Base-by-base conservation (phyloP, 768 basidiomycete genomes). In the Lactifluus piperatus region DNA sequence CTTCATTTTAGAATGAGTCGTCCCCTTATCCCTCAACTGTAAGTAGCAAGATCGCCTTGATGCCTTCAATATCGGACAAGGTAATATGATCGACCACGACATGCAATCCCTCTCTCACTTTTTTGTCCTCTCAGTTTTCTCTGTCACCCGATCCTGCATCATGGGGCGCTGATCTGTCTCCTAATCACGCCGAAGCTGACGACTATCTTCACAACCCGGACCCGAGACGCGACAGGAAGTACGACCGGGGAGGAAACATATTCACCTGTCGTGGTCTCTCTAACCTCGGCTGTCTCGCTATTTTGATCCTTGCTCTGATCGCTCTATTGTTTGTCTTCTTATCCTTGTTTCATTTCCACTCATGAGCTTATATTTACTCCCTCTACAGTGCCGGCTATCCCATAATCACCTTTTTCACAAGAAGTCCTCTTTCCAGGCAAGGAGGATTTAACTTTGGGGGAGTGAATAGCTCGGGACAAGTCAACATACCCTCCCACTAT, bases 391-490 rank as follows among this genome's bases (percentile, higher is more conserved):
- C 72, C 16, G 74, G 72, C 4, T 75, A 72, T 57, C 74, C 74
- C 7, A 57, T 75, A 47, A 68, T 72, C n/a, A 66, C 67, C 6
- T 71, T 69, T 52, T 64, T 71, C 24, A 70, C 65, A 20, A 57
- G 53, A 37, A 32, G 29, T 14, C 55, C 54, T n/a, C 56, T 63
- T 36, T 64, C 66, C 34, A 70, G 60, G 1, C 68, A 72, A 29
- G 73, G 73, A 34, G 76, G 64, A 36, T 81, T 74, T 70, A 77
- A 76, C 60, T 57, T 81, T 8, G 79, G 79, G 11, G 79, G 78
- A 0, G 72, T 72, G 46, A 81, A 81, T 63, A 68, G 71, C 22
- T 72, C 73, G 2, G 80, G 81, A 14, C 80, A 81, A 67, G 75
- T 70, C 51, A 41, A 36, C 8, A 24, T 50, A 13, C 18, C 26